Evolutionary conservation across 305 asterid genomes (phyloP).

Genomic region (Plantago rigida): DNA sequence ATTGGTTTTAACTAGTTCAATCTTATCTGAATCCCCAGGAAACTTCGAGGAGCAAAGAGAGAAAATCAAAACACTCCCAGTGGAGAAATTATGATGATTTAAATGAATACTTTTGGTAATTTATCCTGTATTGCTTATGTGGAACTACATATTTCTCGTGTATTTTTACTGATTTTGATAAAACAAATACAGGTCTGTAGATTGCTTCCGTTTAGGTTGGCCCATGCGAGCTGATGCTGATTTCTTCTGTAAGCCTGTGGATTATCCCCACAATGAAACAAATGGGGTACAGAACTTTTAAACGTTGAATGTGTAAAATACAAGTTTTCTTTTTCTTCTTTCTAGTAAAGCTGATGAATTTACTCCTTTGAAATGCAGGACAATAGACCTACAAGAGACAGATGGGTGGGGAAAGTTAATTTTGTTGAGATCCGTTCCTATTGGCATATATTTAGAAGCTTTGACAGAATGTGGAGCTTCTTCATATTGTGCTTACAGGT

Average conservation of each 20-base stretch:
- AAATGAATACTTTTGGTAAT: constrained; percentile 93
- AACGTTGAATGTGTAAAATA: constrained; percentile 9
- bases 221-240: constrained; percentile 99
- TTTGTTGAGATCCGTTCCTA: constrained; percentile 93
- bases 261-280: constrained; percentile 43
- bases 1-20: constrained; percentile 17
- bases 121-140: constrained; percentile 3
- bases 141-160: constrained; percentile 11
- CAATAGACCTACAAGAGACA: constrained; percentile 50
- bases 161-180: constrained; percentile 12
- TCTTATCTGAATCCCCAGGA: constrained; percentile 44
- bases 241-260: constrained; percentile 62
- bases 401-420: constrained; percentile 96
- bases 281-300: constrained; percentile 49
- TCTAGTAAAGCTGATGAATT: constrained; percentile 2
- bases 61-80: constrained; percentile 88
- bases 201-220: constrained; percentile 97
- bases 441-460: constrained; percentile 94
- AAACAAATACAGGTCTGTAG: constrained; percentile 64
- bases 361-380: constrained; percentile 40
- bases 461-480: constrained; percentile 97
- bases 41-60: constrained; percentile 76
- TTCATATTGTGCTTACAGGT: constrained; percentile 97
- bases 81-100: constrained; percentile 99
- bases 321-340: neutral